phyloP scores from a whole-genome alignment of 2,329 filamentous ascomycete genomes.

The Cladosporium austrohemisphaericum region DNA sequence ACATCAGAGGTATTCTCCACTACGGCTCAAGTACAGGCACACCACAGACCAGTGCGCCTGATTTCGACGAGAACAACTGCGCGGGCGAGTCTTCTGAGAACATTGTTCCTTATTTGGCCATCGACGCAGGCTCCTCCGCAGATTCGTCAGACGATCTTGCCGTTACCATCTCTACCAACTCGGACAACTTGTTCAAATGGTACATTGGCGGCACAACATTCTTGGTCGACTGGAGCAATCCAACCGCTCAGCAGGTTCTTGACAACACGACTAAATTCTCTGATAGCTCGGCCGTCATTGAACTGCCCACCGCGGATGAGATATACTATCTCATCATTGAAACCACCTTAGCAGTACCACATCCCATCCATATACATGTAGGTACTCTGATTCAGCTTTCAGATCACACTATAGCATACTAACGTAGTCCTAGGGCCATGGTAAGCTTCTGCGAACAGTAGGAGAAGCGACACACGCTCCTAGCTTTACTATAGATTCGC shows the following conservation, averaged over 20 bases:
- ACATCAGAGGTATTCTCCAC: constrained; percentile 35
- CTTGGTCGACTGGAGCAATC: constrained; percentile 36
- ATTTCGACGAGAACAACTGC: constrained; percentile 34
- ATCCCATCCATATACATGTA: constrained; percentile 28
- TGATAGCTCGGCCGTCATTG: constrained; percentile 33
- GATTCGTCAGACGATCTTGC: constrained; percentile 24
- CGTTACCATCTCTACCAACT: constrained; percentile 31
- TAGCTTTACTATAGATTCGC: too few relatives aligned
- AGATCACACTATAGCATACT: neutral
- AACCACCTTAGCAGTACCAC: constrained; percentile 31
- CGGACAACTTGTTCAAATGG: constrained; percentile 37
- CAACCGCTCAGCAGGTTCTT: constrained; percentile 36
- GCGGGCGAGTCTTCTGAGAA: constrained; percentile 35
- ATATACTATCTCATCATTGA: constrained; percentile 41
- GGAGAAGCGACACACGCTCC: neutral
- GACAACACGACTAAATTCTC: constrained; percentile 31
- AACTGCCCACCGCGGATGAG: constrained; percentile 31
- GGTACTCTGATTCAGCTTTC: neutral
- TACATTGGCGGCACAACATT: constrained; percentile 39
- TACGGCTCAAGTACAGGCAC: constrained; percentile 33
- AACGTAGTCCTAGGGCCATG: neutral
- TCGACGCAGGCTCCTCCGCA: constrained; percentile 27
- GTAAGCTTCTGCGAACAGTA: neutral
- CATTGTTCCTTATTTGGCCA: constrained; percentile 33
- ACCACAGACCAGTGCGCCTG: constrained; percentile 33